These are phyloP conservation scores for Polyporus tsugae DNA, from an alignment of 1,284 basidiomycete species.

Conservation along the genomic window DNA sequence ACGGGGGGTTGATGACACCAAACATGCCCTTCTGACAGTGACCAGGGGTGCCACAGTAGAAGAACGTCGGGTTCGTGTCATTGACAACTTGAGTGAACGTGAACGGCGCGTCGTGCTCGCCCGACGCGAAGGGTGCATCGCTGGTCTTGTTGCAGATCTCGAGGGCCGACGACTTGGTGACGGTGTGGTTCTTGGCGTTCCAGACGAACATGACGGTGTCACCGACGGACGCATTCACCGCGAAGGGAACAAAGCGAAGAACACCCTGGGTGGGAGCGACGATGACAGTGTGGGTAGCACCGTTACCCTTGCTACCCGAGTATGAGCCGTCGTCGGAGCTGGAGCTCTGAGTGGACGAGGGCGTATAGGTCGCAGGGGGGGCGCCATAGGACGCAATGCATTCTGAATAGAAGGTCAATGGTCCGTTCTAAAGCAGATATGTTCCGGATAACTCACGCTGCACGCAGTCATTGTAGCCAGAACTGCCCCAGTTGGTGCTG, in stretches of 20 bases:
- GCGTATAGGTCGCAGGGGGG: conserved; percentile 45
- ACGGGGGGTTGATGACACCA: conserved; percentile 78
- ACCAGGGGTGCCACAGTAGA: conserved; percentile 71
- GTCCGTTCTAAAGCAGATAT: not conserved
- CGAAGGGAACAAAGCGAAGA: conserved; percentile 77
- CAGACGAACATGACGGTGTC: conserved; percentile 80
- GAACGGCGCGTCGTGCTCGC: conserved; percentile 68
- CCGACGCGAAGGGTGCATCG: conserved; percentile 68
- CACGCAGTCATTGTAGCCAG: conserved; percentile 73
- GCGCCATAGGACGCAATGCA: conserved; percentile 68
- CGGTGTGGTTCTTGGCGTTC: conserved; percentile 79
- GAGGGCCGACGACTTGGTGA: conserved; percentile 75
- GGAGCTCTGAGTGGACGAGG: conserved; percentile 22
- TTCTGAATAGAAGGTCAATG: conserved; percentile 50
- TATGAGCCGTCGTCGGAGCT: conserved; percentile 21
- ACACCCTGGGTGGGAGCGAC: conserved; percentile 80
- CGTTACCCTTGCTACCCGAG: conserved; percentile 50
- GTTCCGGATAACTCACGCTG: conserved; percentile 57
- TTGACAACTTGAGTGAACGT: conserved; percentile 76
- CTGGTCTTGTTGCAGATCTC: conserved; percentile 74
- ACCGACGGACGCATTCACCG: conserved; percentile 75
- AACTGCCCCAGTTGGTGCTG: conserved; percentile 61
- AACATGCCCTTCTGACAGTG: conserved; percentile 85
- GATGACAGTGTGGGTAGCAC: conserved; percentile 75
- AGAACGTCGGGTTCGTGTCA: conserved; percentile 73